Evolutionary conservation across 805 yeast genomes (phyloP), one percentile per base, ranked within the genome.

Genomic region (Candida pseudoglaebosa): DNA sequence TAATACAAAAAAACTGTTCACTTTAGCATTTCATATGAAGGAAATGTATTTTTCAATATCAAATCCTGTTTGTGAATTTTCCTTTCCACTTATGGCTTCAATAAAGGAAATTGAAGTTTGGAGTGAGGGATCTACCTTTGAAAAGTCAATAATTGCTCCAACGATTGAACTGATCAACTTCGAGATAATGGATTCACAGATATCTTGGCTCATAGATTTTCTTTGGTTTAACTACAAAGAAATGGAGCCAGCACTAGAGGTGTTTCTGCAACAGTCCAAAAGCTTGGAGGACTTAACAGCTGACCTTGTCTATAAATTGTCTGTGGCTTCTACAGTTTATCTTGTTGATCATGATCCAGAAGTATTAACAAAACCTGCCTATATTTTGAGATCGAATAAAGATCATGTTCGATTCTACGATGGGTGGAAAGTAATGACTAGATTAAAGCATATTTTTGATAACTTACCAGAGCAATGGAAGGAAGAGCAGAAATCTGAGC

Each of bases 281-380:
- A 36, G 54, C 7, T 36, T 42, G n/a, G 33, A 39, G 2, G 44
- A 43, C 2, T 20, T 34, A 10, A 36, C 39, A n/a, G 57, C 67
- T 7, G 74, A 72, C 28, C 50, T 76, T 24, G 55, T 75, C 1
- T 72, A 72, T 46, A 48, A 53, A 8, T 49, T 74, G 14, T 56
- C 75, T 3, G 49, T 49, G 9, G 75, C 71, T 2, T 66, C 74
- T 6, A 50, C 50, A 7, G 52, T 55, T 1, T 54, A 57, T 36
- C 71, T 73, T 21, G 75, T 89, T 31, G 79, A 80, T 36, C 85
- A 85, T 45, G 98, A 93, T 51, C 95, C 98, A 0, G 79, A 86
- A 4, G 96, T 89, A 14, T 73, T 91, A 37, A 90, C 97, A 1
- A 82, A 88, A 37, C 96, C 97, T 0, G 83, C 96, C 0, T 81